These are phyloP conservation scores for Tricholomella constricta DNA, from an alignment of 768 basidiomycete species.

Conservation along the genomic window DNA sequence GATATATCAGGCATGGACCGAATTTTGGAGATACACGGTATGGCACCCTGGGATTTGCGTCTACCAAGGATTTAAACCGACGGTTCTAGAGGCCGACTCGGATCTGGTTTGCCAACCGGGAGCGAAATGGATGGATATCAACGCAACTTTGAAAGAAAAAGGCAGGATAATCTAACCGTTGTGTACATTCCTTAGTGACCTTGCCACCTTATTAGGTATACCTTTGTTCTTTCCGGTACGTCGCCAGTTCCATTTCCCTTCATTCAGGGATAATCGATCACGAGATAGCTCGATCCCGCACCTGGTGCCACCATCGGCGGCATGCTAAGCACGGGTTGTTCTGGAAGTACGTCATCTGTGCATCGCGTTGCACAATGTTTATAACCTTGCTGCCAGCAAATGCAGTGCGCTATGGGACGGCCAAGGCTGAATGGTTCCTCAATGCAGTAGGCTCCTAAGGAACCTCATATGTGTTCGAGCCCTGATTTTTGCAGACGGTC, in stretches of 20 bases:
- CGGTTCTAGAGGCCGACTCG: constrained; percentile 57
- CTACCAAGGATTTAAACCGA: not conserved
- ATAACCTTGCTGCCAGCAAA: constrained; percentile 47
- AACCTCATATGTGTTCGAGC: not conserved
- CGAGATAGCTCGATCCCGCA: constrained; percentile 65
- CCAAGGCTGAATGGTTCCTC: constrained; percentile 88
- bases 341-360: constrained; percentile 57
- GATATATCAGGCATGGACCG: constrained; percentile 80
- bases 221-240: constrained; percentile 81
- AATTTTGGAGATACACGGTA: constrained; percentile 75
- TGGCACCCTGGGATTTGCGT: constrained; percentile 19
- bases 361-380: not conserved
- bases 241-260: constrained; percentile 14
- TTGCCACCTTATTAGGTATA: constrained; percentile 45
- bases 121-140: constrained; percentile 69
- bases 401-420: constrained; percentile 86
- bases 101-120: constrained; percentile 80
- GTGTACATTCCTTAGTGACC: not conserved
- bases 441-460: constrained; percentile 57
- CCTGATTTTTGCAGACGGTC: constrained; percentile 58
- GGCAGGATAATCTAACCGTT: constrained; percentile 32
- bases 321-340: constrained; percentile 86
- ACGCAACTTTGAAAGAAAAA: constrained; percentile 63
- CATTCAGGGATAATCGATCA: not conserved
- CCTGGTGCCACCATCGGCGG: constrained; percentile 84